Conservation (phyloP, 129 eudicot species). For the Smallanthus sonchifolius region DNA sequence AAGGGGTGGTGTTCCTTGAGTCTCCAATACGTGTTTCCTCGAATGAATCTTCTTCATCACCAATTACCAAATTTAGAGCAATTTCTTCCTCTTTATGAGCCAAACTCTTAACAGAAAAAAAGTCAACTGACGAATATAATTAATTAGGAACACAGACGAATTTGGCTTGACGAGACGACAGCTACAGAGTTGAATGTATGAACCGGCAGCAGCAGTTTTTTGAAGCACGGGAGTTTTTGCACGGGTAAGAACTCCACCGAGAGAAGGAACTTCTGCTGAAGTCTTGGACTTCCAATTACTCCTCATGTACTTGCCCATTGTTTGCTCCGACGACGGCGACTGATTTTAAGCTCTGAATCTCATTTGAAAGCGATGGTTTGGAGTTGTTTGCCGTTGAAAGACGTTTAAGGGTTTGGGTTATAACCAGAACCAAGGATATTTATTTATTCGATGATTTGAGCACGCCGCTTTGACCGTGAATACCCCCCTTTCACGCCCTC, state of each 20-base stretch:
- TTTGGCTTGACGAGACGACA: slow-evolving; percentile 44
- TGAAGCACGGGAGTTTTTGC: slow-evolving; percentile 76
- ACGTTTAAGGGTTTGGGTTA: too few relatives aligned
- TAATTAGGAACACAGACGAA: slow-evolving; percentile 20
- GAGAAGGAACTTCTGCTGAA: slow-evolving; percentile 30
- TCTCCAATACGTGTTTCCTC: slow-evolving; percentile 40
- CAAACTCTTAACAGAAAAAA: slow-evolving; percentile 17
- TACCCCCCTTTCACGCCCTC: too few relatives aligned
- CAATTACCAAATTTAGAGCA: slow-evolving; percentile 20
- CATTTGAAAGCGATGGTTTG: too few relatives aligned
- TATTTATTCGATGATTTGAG: too few relatives aligned
- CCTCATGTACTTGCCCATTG: slow-evolving; percentile 69
- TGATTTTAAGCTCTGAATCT: too few relatives aligned
- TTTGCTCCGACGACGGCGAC: background rate
- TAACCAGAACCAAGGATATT: too few relatives aligned
- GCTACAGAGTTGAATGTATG: slow-evolving; percentile 65
- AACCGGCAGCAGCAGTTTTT: slow-evolving; percentile 11
- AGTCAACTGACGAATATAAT: background rate
- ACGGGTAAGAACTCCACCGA: slow-evolving; percentile 62
- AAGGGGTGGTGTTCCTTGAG: too few relatives aligned
- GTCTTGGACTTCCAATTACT: slow-evolving; percentile 45
- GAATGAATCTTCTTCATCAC: slow-evolving; percentile 43
- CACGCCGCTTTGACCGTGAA: too few relatives aligned
- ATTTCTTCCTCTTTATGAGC: background rate
- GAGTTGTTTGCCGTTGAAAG: too few relatives aligned